Evolutionary conservation across 352 stramenopile species (phyloP).

Genomic region (Phytophthora sp.): DNA sequence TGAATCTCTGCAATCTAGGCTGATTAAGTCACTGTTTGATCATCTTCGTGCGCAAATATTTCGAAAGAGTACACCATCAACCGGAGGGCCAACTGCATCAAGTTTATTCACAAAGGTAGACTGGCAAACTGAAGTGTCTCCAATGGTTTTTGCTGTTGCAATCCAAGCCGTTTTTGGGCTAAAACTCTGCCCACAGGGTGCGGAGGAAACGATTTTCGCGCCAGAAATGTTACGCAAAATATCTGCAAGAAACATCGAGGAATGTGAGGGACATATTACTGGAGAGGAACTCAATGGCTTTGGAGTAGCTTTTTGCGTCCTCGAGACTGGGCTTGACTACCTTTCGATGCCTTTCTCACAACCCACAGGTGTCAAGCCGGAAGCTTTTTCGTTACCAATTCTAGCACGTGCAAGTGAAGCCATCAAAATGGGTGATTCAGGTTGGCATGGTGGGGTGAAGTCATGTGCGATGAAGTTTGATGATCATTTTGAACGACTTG

Average conservation of each 20-base stretch:
- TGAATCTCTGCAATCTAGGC: conserved; percentile 26
- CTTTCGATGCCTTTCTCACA: conserved; percentile 32
- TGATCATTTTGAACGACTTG: conserved; percentile 42
- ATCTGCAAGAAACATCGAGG: conserved; percentile 25
- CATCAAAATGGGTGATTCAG: background rate
- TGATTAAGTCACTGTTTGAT: conserved; percentile 46
- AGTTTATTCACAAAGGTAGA: conserved; percentile 38
- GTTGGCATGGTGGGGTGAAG: conserved; percentile 22
- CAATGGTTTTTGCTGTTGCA: conserved; percentile 41
- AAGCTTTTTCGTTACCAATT: conserved; percentile 26
- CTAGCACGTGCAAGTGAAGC: conserved; percentile 12
- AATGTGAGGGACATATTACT: conserved; percentile 21
- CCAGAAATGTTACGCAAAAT: conserved; percentile 49
- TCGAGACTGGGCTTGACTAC: conserved; percentile 34
- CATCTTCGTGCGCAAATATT: conserved; percentile 44
- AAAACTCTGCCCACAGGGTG: conserved; percentile 9
- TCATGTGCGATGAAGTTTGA: conserved; percentile 23
- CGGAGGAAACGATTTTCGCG: conserved; percentile 21
- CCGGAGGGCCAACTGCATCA: conserved; percentile 7
- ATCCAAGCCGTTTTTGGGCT: conserved; percentile 45
- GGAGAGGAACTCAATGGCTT: conserved; percentile 55
- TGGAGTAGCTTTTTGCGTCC: conserved; percentile 55
- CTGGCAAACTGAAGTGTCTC: conserved; percentile 40
- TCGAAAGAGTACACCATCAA: conserved; percentile 6
- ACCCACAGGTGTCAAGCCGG: conserved; percentile 22